Conservation (phyloP, 352 stramenopile genomes). For the Phytophthora litchii region DNA sequence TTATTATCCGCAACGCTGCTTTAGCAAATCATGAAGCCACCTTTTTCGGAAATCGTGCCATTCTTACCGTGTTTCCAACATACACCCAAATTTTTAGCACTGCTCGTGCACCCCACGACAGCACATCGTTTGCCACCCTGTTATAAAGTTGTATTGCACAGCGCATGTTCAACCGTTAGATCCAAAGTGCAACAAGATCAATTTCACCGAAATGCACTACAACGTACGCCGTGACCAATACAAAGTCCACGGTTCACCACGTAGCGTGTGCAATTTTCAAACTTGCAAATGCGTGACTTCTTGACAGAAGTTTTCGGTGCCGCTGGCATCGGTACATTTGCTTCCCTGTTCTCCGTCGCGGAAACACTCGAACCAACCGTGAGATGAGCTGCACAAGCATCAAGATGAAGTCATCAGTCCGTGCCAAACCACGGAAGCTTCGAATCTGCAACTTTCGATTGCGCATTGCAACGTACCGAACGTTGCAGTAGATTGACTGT, state of each 20-base stretch:
- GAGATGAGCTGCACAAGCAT: constrained; percentile 31
- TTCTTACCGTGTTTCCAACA: constrained; percentile 79
- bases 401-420: constrained; percentile 31
- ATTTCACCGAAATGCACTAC: not conserved
- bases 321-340: constrained; percentile 25
- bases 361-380: constrained; percentile 18
- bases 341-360: constrained; percentile 28
- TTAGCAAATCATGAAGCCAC: constrained; percentile 47
- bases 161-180: constrained; percentile 20
- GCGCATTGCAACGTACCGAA: constrained; percentile 11
- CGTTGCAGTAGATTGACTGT: constrained; percentile 13
- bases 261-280: constrained; percentile 76
- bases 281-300: constrained; percentile 80
- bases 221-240: constrained; percentile 68
- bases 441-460: constrained; percentile 17
- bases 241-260: constrained; percentile 79
- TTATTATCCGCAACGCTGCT: constrained; percentile 20
- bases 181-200: constrained; percentile 11
- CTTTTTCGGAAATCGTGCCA: constrained; percentile 37
- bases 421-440: constrained; percentile 13
- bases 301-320: constrained; percentile 40
- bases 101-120: constrained; percentile 66
- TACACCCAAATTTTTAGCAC: constrained; percentile 75
- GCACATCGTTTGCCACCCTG: constrained; percentile 76
- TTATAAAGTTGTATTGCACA: constrained; percentile 33